phyloP scores from a whole-genome alignment of 2,329 filamentous ascomycete species.

The Aspergillus fructus region DNA sequence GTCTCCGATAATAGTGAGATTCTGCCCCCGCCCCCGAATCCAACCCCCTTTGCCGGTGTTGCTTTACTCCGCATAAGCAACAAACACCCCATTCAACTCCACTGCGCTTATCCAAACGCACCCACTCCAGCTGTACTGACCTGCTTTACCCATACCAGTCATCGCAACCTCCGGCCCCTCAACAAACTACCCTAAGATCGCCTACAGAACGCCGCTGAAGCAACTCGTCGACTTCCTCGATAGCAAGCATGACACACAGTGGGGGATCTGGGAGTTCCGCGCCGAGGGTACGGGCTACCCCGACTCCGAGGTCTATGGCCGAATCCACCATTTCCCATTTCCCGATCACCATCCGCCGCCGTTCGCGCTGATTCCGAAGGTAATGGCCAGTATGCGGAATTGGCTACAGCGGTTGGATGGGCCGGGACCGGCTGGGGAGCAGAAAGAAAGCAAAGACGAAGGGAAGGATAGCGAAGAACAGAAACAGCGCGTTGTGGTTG shows the following conservation, averaged over 20 bases:
- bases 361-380: slow-evolving; percentile 81
- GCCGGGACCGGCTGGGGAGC: slow-evolving; percentile 18
- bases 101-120: neutral
- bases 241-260: slow-evolving; percentile 74
- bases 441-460: slow-evolving; percentile 6
- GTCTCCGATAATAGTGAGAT: slow-evolving; percentile 70
- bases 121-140: neutral
- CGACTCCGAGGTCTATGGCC: slow-evolving; percentile 79
- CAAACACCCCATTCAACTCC: no score
- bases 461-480: slow-evolving; percentile 25
- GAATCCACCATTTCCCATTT: slow-evolving; percentile 90
- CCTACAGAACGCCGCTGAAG: slow-evolving; percentile 91
- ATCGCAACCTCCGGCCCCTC: slow-evolving; percentile 81
- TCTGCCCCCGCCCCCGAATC: no score
- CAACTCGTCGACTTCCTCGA: slow-evolving; percentile 86
- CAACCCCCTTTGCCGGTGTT: neutral
- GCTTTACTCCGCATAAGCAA: neutral
- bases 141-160: slow-evolving; percentile 39
- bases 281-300: slow-evolving; percentile 96
- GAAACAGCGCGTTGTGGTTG: slow-evolving; percentile 70
- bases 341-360: slow-evolving; percentile 97
- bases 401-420: slow-evolving; percentile 61
- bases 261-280: slow-evolving; percentile 97
- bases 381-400: slow-evolving; percentile 88
- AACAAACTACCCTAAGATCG: slow-evolving; percentile 82